Base-by-base conservation (phyloP, 2,329 filamentous ascomycete genomes). In the Mycogone perniciosa region DNA sequence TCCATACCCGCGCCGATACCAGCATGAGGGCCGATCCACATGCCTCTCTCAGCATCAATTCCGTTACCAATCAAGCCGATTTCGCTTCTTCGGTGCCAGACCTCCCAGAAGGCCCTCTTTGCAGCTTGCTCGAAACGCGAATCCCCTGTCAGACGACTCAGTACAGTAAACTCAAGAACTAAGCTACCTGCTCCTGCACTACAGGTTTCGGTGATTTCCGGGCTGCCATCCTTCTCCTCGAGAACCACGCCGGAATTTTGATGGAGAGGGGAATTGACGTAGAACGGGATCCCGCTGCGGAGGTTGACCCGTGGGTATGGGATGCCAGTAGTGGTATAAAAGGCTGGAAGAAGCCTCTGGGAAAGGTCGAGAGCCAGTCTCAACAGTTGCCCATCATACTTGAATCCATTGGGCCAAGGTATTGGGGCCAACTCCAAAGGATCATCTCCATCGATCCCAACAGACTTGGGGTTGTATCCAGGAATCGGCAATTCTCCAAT, bases 1-100 rank as follows among this genome's bases (percentile, higher is more conserved):
- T 99, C 93, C 62, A 96, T 89, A 37, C 93, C 93, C 6, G 93
- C 93, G 45, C 93, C 93, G 59, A 99, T 95, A 31, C 93, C 92
- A n/a, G 92, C 85, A 65, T 89, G 91, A 2, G 88, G 80, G 7
- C 86, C 86, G 33, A 93, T 85, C 93, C 93, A 99, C 58, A 86
- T 78, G 0, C 92, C 93, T 30, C 83, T 86, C 64, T 97, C 92
- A 1, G 90, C 89, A 70, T 96, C 92, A 54, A 99, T 90, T 3
- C 91, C 92, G 51, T 89, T 87, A 6, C 92, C 93, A 56, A 99
- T 85, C 27, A 99, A 76, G 4, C 89, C 89, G 60, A 96, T 89
- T 38, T 84, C 80, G 65, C 89, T 96, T 56, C 91, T 81, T 50
- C 88, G 79, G 40, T 85, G 76, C 93, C 93, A 99, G n/a, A 99